Evolutionary conservation across 495 filamentous ascomycete species (phyloP).

Genomic region (Neurospora sublineolata): DNA sequence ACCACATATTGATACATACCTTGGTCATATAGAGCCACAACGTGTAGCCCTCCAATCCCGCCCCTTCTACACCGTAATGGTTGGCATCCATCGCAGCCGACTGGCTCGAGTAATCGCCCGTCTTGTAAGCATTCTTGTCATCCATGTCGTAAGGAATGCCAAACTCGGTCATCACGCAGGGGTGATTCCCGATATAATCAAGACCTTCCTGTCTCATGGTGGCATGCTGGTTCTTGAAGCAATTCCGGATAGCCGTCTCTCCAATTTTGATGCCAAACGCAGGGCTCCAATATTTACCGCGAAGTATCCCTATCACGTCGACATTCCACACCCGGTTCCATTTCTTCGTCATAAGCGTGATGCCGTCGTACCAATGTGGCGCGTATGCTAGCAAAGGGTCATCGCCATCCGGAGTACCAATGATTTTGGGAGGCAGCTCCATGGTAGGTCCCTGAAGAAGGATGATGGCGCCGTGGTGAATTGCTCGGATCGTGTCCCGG

Average conservation of each 20-base stretch:
- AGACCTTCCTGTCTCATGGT: conserved; percentile 81
- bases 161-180: conserved; percentile 86
- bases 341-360: conserved; percentile 94
- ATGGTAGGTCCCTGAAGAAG: conserved; percentile 87
- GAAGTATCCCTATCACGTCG: conserved; percentile 83
- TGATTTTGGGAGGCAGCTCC: conserved; percentile 80
- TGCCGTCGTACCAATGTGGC: conserved; percentile 92
- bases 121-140: conserved; percentile 84
- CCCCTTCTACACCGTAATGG: conserved; percentile 81
- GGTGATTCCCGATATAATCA: conserved; percentile 81
- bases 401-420: conserved; percentile 70
- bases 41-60: conserved; percentile 68
- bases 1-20: conserved; percentile 30
- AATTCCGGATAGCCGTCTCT: conserved; percentile 91
- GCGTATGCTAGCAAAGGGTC: conserved; percentile 85
- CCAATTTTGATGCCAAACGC: conserved; percentile 87
- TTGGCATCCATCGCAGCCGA: conserved; percentile 94
- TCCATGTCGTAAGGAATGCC: conserved; percentile 99
- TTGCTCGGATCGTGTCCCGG: conserved; percentile 54
- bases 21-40: conserved; percentile 76
- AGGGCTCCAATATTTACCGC: conserved; percentile 77
- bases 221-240: conserved; percentile 80
- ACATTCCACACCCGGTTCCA: conserved; percentile 98
- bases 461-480: conserved; percentile 73
- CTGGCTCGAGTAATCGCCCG: conserved; percentile 92